Evolutionary conservation across 2,329 filamentous ascomycete genomes (phyloP).

Genomic region (Thermochaetoides dissita): DNA sequence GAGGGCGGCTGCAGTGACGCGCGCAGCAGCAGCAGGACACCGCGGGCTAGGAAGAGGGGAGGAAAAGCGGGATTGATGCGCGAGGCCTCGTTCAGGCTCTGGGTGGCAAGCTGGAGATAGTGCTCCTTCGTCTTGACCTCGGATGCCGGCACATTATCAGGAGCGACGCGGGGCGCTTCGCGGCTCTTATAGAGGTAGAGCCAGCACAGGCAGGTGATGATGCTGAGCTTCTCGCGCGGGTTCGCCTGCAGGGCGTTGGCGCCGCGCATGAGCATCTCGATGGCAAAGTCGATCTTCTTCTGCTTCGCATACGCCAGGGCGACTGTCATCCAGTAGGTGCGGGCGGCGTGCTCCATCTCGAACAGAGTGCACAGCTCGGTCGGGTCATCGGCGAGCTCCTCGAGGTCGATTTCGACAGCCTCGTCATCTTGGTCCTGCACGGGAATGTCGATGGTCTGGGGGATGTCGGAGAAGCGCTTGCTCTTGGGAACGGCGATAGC

Average conservation of each 20-base stretch:
- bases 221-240: constrained; percentile 69
- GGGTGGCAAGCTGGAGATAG: constrained; percentile 82
- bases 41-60: constrained; percentile 79
- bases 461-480: constrained; percentile 51
- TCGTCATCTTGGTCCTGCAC: constrained; percentile 54
- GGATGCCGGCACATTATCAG: constrained; percentile 49
- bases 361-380: constrained; percentile 90
- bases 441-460: constrained; percentile 51
- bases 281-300: constrained; percentile 74
- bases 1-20: constrained; percentile 71
- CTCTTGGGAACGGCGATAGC: constrained; percentile 31
- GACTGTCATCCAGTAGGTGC: constrained; percentile 96
- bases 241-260: constrained; percentile 56
- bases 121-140: constrained; percentile 84
- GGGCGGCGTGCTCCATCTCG: constrained; percentile 83
- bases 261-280: constrained; percentile 60
- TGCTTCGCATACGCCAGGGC: constrained; percentile 94
- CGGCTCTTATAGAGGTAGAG: constrained; percentile 81
- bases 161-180: constrained; percentile 51
- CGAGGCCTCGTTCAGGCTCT: constrained; percentile 86
- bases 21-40: constrained; percentile 74
- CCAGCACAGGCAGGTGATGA: constrained; percentile 79
- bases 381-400: constrained; percentile 81
- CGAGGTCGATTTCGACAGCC: constrained; percentile 82
- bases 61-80: constrained; percentile 86